Evolutionary conservation across 352 stramenopile genomes (phyloP).

Genomic region (Phytophthora citricola): DNA sequence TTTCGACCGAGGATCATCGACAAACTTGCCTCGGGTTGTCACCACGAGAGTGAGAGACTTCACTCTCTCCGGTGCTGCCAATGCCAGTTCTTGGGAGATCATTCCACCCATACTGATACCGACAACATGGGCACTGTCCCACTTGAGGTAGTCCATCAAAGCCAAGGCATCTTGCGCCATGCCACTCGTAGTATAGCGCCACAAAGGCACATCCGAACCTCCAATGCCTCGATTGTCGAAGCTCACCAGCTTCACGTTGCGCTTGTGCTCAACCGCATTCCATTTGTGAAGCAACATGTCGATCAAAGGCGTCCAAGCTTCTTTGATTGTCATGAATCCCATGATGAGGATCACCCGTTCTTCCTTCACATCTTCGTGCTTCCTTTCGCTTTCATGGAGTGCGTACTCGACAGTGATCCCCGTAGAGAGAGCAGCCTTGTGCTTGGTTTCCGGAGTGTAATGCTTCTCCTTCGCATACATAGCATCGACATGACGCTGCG

Average conservation of each 20-base stretch:
- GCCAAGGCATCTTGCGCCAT: constrained; percentile 60
- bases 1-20: constrained; percentile 38
- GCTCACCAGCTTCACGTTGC: constrained; percentile 48
- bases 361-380: constrained; percentile 11
- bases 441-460: constrained; percentile 23
- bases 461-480: constrained; percentile 40
- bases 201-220: constrained; percentile 43
- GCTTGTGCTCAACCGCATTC: constrained; percentile 18
- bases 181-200: constrained; percentile 52
- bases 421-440: constrained; percentile 36
- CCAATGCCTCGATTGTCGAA: constrained; percentile 69
- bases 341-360: constrained; percentile 64
- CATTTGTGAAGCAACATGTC: constrained; percentile 54
- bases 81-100: constrained; percentile 61
- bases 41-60: constrained; percentile 57
- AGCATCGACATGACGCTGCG: constrained; percentile 50
- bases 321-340: constrained; percentile 55
- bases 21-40: constrained; percentile 50
- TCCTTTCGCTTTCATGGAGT: constrained; percentile 39
- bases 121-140: constrained; percentile 45
- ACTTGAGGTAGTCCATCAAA: constrained; percentile 57
- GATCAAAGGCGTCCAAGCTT: constrained; percentile 54
- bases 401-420: constrained; percentile 57
- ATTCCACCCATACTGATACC: constrained; percentile 61
- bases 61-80: constrained; percentile 43